Evolutionary conservation across 345 rosid species (phyloP), one percentile per base, ranked within the genome.

Genomic region (Eucalyptus pauciflora): DNA sequence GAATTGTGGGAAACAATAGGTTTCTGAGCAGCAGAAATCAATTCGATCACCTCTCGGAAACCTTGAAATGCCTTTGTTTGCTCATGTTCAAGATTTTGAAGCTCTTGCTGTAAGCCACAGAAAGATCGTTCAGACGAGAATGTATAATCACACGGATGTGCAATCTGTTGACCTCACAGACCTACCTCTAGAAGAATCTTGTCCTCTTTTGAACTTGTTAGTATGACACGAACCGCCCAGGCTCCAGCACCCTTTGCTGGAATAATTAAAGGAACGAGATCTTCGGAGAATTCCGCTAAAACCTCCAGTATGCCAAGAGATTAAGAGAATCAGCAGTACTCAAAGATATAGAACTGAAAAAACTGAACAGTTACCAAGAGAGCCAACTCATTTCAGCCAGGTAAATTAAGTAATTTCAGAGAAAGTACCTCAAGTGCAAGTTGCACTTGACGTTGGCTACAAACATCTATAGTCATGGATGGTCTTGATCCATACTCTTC

Each of bases 31-130:
- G 97, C 92, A 89, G 98, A 96, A 89, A 97, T 94, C 95, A 95
- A 91, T 91, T 97, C 99, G 58, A 97, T 89, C 94, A 96, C 98
- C 93, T 96, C 99, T 87, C 99, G 94, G 87, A 97, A 97, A 89
- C 99, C 99, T 91, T 96, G 94, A 86, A 94, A 86, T 89, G 93
- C 93, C 91, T 91, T 95, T 91, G 92, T 95, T 85, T 93, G 96
- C 88, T 96, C 96, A 10, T 89, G 92, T 81, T 97, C 97, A 48
- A 92, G 83, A 87, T 92, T 91, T 86, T 90, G 94, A 92, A 97
- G 96, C 92, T 95, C 97, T 89, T 87, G 92, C 99, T 97, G 95
- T 91, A 89, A 91, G 86, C 49, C 86, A 86, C 86, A 56, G 49
- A 31, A 64, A 91, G n/a, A 92, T 86, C 87, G 62, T 56, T 87